Evolutionary conservation across 768 basidiomycete species (phyloP), one percentile per base, ranked within the genome.

Genomic region (Chalciporus pseudorubinellus): DNA sequence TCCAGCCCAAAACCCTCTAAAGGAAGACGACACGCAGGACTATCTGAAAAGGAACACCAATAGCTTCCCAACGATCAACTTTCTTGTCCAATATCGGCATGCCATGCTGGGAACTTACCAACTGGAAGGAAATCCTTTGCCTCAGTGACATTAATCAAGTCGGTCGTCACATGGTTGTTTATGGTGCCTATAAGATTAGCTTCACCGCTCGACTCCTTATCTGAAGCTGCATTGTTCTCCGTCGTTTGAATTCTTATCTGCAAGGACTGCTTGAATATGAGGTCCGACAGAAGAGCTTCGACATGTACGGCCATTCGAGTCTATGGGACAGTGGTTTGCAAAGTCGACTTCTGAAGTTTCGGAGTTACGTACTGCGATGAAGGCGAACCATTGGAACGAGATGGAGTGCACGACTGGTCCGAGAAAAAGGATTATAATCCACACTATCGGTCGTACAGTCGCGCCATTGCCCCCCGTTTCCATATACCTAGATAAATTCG

Each of bases 101-200:
- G 6, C 10, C 19, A 14, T 4, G 28, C n/a, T 29, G 6, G 8
- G 3, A n/a, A 3, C 42, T 18, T 29, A 53, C 52, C 28, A 1
- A 22, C 24, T 1, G 38, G 33, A 40, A 64, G 42, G 21, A 57
- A 47, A 42, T 64, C 53, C 38, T 53, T 49, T 12, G 44, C 53
- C 28, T 51, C 56, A 6, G 48, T 59, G 6, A 59, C 20, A 34
- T 29, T 59, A 24, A 36, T 48, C 45, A 42, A 28, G 47, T 52
- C 61, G 26, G 83, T 82, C 6, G 87, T 82, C 34, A 88, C 77
- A 7, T 89, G 68, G 47, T 89, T 90, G 65, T 86, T 90, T 61
- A 91, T 83, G 61, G 81, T 85, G 12, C 89, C 89, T 22, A 83
- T 77, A n/a, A 88, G 67, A 61, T 84, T 83, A 7, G 68, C 68